Evolutionary conservation across 1,139 yeast genomes (phyloP).

Genomic region (Candida buenavistaensis): DNA sequence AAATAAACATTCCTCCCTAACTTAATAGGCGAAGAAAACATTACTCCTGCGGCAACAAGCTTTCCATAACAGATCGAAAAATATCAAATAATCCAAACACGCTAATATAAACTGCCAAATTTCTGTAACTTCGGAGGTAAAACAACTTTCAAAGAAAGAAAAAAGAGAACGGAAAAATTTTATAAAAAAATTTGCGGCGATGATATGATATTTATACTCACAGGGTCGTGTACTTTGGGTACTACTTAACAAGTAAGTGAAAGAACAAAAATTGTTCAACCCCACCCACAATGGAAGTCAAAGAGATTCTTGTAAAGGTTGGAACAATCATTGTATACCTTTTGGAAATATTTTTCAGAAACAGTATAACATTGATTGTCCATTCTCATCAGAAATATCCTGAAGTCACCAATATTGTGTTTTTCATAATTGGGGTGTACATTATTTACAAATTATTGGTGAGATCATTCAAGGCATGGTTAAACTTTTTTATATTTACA

Average conservation of each 20-base stretch:
- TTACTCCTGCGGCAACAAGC: slow-evolving; percentile 15
- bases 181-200: slow-evolving; percentile 7
- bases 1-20: slow-evolving; percentile 36
- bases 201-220: slow-evolving; percentile 3
- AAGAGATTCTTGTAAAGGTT: slow-evolving; percentile 15
- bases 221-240: slow-evolving; percentile 1
- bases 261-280: too few species aligned
- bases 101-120: slow-evolving; percentile 28
- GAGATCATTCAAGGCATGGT: slow-evolving; percentile 27
- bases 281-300: slow-evolving; percentile 13
- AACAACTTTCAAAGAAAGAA: slow-evolving; percentile 36
- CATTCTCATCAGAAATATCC: slow-evolving; percentile 25
- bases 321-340: slow-evolving; percentile 16
- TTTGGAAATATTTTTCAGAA: slow-evolving; percentile 17
- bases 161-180: slow-evolving; percentile 10
- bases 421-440: slow-evolving; percentile 23
- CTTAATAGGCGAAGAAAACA: slow-evolving; percentile 46
- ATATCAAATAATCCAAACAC: slow-evolving; percentile 13
- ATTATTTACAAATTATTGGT: slow-evolving; percentile 21
- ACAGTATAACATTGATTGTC: slow-evolving; percentile 17
- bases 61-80: slow-evolving; percentile 14
- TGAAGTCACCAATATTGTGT: slow-evolving; percentile 20
- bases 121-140: slow-evolving; percentile 32
- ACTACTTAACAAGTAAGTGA: not conserved
- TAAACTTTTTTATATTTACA: slow-evolving; percentile 21